A percentile compares a stretch with the other conserved stretches of the same genome.
Conservation (phyloP, 371 early-diverging fungal genomes). For the Nematocida parisii region DNA sequence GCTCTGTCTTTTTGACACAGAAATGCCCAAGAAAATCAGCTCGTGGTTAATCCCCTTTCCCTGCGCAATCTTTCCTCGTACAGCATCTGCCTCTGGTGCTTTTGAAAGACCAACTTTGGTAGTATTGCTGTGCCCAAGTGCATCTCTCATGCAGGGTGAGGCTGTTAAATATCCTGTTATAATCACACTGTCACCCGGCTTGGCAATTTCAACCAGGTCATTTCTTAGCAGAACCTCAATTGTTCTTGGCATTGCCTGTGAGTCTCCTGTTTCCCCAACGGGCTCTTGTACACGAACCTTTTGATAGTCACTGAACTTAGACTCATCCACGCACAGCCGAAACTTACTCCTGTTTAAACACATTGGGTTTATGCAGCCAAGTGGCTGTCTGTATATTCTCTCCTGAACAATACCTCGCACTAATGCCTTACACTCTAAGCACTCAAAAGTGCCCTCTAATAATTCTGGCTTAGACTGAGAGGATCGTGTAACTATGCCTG, state of each 20-base stretch:
- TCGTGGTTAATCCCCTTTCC: conserved; percentile 43
- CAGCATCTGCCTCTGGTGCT: conserved; percentile 53
- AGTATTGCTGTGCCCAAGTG: conserved; percentile 67
- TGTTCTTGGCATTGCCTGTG: conserved; percentile 90
- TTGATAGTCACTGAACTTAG: conserved; percentile 94
- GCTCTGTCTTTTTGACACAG: conserved; percentile 14
- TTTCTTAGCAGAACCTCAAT: conserved; percentile 91
- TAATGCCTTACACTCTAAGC: conserved; percentile 80
- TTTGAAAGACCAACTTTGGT: conserved; percentile 51
- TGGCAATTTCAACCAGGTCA: conserved; percentile 87
- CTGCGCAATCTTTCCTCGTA: conserved; percentile 35
- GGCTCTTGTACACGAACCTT: conserved; percentile 88
- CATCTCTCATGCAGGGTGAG: conserved; percentile 83
- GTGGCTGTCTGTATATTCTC: conserved; percentile 92
- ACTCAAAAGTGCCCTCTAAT: conserved; percentile 81
- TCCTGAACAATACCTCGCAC: conserved; percentile 84
- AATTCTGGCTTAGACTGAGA: conserved; percentile 95
- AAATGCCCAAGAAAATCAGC: conserved; percentile 49
- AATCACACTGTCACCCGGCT: conserved; percentile 87
- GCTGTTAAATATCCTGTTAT: conserved; percentile 89
- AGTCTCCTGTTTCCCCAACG: conserved; percentile 73
- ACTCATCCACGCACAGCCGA: conserved; percentile 78
- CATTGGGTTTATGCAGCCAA: conserved; percentile 79
- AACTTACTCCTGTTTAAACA: conserved; percentile 83
- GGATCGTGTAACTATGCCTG: conserved; percentile 93